Percentiles rank a stretch among this genome's conserved stretches.
phyloP scores from a whole-genome alignment of 2,329 filamentous ascomycete genomes.

The Madurella mycetomatis region DNA sequence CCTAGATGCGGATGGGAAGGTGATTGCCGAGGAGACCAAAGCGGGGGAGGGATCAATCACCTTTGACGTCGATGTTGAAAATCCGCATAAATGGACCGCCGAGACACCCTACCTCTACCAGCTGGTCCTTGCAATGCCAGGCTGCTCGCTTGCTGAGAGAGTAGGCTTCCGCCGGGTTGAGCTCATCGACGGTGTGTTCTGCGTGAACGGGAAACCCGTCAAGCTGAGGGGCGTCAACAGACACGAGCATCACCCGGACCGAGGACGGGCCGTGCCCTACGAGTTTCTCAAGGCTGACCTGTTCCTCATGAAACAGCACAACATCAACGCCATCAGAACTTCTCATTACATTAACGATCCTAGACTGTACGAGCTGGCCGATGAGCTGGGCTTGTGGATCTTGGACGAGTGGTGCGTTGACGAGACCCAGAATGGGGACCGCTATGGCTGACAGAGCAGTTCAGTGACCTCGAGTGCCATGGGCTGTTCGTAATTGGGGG shows the following conservation, averaged over 20 bases:
- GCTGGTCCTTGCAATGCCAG: constrained; percentile 24
- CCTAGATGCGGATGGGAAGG: constrained; percentile 25
- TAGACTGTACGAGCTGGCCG: constrained; percentile 47
- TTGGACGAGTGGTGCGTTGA: constrained; percentile 37
- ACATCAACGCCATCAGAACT: constrained; percentile 57
- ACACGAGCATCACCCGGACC: constrained; percentile 54
- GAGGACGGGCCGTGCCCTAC: constrained; percentile 49
- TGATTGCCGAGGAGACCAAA: constrained; percentile 23
- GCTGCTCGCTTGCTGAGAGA: constrained; percentile 38
- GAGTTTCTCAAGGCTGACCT: constrained; percentile 52
- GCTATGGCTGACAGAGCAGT: background rate
- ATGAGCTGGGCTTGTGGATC: constrained; percentile 52
- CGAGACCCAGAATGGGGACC: background rate
- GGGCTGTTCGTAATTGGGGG: constrained; percentile 43
- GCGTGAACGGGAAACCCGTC: constrained; percentile 52
- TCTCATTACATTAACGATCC: constrained; percentile 54
- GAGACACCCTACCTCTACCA: constrained; percentile 53
- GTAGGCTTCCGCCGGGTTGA: constrained; percentile 58
- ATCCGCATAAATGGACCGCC: constrained; percentile 54
- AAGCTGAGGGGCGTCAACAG: constrained; percentile 54
- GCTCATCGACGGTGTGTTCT: constrained; percentile 48
- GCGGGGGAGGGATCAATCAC: constrained; percentile 21
- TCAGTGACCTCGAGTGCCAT: constrained; percentile 32
- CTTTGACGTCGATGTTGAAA: constrained; percentile 38
- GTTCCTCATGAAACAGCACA: constrained; percentile 55